These are phyloP conservation scores for Pichia californica DNA, from an alignment of 805 yeast genomes.

Conservation along the genomic window DNA sequence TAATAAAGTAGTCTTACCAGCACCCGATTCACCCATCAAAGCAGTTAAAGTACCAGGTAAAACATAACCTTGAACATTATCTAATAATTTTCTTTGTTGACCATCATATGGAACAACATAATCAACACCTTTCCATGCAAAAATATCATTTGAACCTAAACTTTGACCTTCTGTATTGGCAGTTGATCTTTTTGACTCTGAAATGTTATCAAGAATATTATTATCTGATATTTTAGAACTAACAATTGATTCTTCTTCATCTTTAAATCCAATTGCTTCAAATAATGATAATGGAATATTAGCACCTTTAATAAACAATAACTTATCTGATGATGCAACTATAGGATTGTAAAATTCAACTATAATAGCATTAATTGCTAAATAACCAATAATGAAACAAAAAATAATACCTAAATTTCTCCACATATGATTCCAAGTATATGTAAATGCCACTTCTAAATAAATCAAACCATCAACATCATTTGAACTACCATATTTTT, in stretches of 20 bases:
- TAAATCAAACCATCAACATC: conserved; percentile 49
- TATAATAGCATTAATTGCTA: conserved; percentile 23
- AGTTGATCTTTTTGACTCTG: not conserved
- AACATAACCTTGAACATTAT: conserved; percentile 38
- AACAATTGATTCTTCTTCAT: not conserved
- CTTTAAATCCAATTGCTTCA: conserved; percentile 13
- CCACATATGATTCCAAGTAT: conserved; percentile 61
- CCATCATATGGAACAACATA: conserved; percentile 49
- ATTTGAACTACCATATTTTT: conserved; percentile 19
- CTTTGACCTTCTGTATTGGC: conserved; percentile 9
- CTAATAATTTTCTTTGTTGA: conserved; percentile 34
- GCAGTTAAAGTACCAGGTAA: conserved; percentile 54
- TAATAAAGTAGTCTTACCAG: conserved; percentile 55
- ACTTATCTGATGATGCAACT: conserved; percentile 28
- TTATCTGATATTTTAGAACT: not conserved
- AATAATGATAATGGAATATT: conserved; percentile 18
- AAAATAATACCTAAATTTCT: conserved; percentile 60
- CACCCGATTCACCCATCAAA: conserved; percentile 60
- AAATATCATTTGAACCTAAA: conserved; percentile 40
- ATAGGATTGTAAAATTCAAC: conserved; percentile 29
- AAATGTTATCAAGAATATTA: not conserved
- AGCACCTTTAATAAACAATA: conserved; percentile 26
- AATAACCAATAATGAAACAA: conserved; percentile 37
- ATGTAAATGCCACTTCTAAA: conserved; percentile 39
- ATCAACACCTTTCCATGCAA: conserved; percentile 57